Evolutionary conservation across 176 grass and related monocot genomes (phyloP), one percentile per base, ranked within the genome.

Genomic region (Triticum turgidum): DNA sequence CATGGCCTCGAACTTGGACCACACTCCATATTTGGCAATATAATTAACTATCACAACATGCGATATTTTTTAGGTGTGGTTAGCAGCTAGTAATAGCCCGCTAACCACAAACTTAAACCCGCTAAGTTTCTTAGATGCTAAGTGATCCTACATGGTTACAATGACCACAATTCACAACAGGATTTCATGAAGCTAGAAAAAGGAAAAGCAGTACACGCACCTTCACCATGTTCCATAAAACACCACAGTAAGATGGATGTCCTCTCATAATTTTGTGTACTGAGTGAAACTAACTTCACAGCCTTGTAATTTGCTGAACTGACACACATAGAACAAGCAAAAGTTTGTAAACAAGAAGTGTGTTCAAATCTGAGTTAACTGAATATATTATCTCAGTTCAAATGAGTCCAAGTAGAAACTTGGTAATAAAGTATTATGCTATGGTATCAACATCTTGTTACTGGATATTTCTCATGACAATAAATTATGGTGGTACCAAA

Each of bases 251-350:
- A 73, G 58, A 95, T 92, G 78, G 93, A 93, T 68, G 86, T 84
- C 86, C 96, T 95, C 85, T 95, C 91, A 82, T 81, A 85, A 73
- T 98, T 98, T 62, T 94, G 86, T 17, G 96, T 98, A 41, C 81
- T 86, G 21, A 98, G 89, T 59, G 93, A 98, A 95, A 98, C 88
- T 62, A 89, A 98, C 63, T 87, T 73, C 68, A 98, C 96, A 56
- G 93, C 96, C 84, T 87, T 98, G 77, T 95, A 95, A 81, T 98
- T 98, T 90, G 93, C 93, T 98, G 89, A 85, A 85, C 84, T 37
- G 35, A 37, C 35, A 37, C 58, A 88, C 78, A 78, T 47, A 54
- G 59, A 76, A 79, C 79, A 88, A 66, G 20, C 29, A 38, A 2
- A 80, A 91, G 2, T 21, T 3, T 45, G 65, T 89, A 39, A 89